phyloP scores from a whole-genome alignment of 2,329 filamentous ascomycete species.

The Botrytis hyacinthi region DNA sequence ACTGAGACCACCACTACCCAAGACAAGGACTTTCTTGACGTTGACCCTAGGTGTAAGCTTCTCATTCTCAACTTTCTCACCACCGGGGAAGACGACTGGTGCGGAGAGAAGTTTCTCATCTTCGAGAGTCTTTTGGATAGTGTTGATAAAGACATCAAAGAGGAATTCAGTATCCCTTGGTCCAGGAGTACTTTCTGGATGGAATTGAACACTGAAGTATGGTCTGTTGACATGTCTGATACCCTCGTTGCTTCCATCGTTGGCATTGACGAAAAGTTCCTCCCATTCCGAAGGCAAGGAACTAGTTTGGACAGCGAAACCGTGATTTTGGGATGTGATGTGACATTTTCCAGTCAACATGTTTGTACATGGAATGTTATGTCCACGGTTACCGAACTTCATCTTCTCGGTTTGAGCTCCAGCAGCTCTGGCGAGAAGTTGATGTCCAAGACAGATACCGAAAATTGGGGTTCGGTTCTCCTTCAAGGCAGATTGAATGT shows the following conservation, averaged over 20 bases:
- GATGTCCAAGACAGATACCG: slow-evolving; percentile 94
- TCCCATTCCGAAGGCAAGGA: slow-evolving; percentile 78
- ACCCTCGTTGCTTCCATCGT: slow-evolving; percentile 97
- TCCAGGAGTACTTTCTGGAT: slow-evolving; percentile 94
- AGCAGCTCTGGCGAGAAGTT: slow-evolving; percentile 83
- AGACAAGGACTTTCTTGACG: slow-evolving; percentile 96
- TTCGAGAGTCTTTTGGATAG: slow-evolving; percentile 69
- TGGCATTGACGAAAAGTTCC: slow-evolving; percentile 96
- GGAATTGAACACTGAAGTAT: slow-evolving; percentile 99
- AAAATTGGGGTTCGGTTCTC: slow-evolving; percentile 85
- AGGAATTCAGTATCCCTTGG: slow-evolving; percentile 94
- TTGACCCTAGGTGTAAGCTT: slow-evolving; percentile 75
- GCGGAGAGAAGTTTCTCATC: slow-evolving; percentile 65
- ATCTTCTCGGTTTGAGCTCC: slow-evolving; percentile 89
- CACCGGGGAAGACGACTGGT: slow-evolving; percentile 85
- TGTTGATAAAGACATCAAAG: slow-evolving; percentile 93
- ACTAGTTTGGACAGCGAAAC: slow-evolving; percentile 83
- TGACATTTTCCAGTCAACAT: slow-evolving; percentile 95
- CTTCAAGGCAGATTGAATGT: slow-evolving; percentile 72
- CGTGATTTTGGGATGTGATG: slow-evolving; percentile 98
- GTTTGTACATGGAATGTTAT: slow-evolving; percentile 98
- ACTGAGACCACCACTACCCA: slow-evolving; percentile 90
- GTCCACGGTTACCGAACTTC: slow-evolving; percentile 98
- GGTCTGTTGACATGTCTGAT: slow-evolving; percentile 83
- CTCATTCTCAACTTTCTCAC: slow-evolving; percentile 75